These are phyloP conservation scores for Penicillium cosmopolitanum DNA, from an alignment of 495 filamentous ascomycete species.

Conservation along the genomic window DNA sequence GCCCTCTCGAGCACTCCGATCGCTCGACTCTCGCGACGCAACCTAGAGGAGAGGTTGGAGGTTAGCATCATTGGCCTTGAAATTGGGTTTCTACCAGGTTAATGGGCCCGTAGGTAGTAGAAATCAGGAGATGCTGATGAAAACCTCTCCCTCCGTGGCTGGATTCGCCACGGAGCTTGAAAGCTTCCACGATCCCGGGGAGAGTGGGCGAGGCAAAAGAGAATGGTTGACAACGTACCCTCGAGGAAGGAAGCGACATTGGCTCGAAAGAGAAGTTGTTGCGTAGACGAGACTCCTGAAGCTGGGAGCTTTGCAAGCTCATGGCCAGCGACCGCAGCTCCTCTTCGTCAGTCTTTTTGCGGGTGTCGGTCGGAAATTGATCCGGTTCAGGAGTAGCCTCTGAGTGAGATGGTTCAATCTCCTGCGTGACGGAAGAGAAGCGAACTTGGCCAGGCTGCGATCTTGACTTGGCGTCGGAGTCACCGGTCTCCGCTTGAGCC, in stretches of 20 bases:
- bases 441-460: slow-evolving; percentile 62
- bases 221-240: slow-evolving; percentile 59
- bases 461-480: slow-evolving; percentile 39
- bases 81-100: slow-evolving; percentile 2
- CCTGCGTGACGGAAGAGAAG: slow-evolving; percentile 78
- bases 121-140: neutral
- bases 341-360: slow-evolving; percentile 48
- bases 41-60: slow-evolving; percentile 36
- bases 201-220: neutral
- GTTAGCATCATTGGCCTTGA: slow-evolving; percentile 19
- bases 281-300: slow-evolving; percentile 82
- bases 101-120: neutral
- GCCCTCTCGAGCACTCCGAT: slow-evolving; percentile 42
- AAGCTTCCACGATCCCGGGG: too few species aligned
- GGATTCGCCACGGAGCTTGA: too few species aligned
- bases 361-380: slow-evolving; percentile 25
- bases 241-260: slow-evolving; percentile 81
- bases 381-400: slow-evolving; percentile 38
- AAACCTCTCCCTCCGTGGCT: neutral
- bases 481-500: slow-evolving; percentile 32
- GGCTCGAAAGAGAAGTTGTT: slow-evolving; percentile 81
- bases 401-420: slow-evolving; percentile 62
- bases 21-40: slow-evolving; percentile 51
- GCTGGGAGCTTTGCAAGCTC: slow-evolving; percentile 68
- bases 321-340: slow-evolving; percentile 73